A percentile compares a stretch with the other conserved stretches of the same genome.
These are phyloP conservation scores for Auxenochlorella protothecoides DNA, from an alignment of 139 green algal species.

Conservation along the genomic window DNA sequence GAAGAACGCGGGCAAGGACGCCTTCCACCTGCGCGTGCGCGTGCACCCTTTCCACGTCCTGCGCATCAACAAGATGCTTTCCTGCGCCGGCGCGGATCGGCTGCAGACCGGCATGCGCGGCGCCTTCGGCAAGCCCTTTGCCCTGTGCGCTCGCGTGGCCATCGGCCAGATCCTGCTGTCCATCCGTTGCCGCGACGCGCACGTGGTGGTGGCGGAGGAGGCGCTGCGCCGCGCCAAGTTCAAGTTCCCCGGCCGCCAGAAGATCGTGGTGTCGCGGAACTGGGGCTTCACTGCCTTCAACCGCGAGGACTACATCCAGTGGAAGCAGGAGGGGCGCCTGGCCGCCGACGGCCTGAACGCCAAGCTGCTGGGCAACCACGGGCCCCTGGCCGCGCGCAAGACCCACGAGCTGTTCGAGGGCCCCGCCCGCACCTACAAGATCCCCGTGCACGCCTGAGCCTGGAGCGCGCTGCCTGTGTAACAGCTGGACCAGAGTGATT, in stretches of 20 bases:
- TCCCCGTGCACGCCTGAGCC: conserved; percentile 30
- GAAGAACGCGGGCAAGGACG: conserved; percentile 94
- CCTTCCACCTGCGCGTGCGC: conserved; percentile 96
- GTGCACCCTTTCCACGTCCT: conserved; percentile 99
- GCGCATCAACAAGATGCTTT: conserved; percentile 99
- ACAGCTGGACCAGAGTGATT: too few relatives aligned
- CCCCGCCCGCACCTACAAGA: conserved; percentile 37
- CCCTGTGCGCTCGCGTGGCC: conserved; percentile 76
- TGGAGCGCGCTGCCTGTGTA: too few relatives aligned
- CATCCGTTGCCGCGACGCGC: conserved; percentile 87
- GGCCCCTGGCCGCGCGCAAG: conserved; percentile 50
- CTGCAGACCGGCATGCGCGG: conserved; percentile 98
- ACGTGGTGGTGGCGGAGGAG: conserved; percentile 73
- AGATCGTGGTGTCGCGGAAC: conserved; percentile 89
- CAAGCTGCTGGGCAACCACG: conserved; percentile 52
- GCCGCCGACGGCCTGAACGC: conserved; percentile 76
- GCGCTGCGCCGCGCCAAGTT: conserved; percentile 98
- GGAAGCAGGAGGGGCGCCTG: conserved; percentile 86
- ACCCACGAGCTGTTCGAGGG: conserved; percentile 49
- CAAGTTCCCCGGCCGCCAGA: conserved; percentile 99
- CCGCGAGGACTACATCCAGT: conserved; percentile 84
- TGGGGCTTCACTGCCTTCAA: conserved; percentile 94
- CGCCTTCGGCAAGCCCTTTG: conserved; percentile 94
- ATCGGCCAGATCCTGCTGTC: conserved; percentile 98
- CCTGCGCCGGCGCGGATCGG: conserved; percentile 95